phyloP scores from a whole-genome alignment of 2,329 filamentous ascomycete genomes.

The Hyphodiscus sp. region DNA sequence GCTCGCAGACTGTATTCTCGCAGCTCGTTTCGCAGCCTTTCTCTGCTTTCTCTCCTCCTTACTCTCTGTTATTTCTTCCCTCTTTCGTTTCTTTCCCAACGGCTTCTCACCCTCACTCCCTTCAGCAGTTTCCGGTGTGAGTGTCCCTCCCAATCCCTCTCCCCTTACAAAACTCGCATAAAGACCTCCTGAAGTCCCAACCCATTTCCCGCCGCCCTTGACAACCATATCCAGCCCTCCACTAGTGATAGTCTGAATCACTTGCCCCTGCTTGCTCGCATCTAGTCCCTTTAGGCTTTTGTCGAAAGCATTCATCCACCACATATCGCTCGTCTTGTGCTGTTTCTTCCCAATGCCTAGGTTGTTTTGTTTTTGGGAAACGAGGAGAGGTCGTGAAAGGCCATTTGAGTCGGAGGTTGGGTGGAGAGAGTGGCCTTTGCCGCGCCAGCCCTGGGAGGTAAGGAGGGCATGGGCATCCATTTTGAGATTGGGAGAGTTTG shows the following conservation, averaged over 20 bases:
- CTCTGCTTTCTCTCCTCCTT: constrained; percentile 32
- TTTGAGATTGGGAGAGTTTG: background rate
- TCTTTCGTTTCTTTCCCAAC: constrained; percentile 13
- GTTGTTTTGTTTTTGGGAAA: constrained; percentile 75
- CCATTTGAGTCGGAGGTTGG: constrained; percentile 65
- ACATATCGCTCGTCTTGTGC: constrained; percentile 66
- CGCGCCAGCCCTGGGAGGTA: constrained; percentile 82
- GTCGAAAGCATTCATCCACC: constrained; percentile 96
- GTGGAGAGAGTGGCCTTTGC: constrained; percentile 82
- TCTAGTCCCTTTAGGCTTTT: constrained; percentile 78
- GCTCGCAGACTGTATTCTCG: constrained; percentile 12
- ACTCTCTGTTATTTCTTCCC: constrained; percentile 25
- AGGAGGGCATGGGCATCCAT: constrained; percentile 87
- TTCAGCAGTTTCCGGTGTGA: constrained; percentile 31
- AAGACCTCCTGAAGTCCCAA: constrained; percentile 48
- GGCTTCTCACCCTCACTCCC: constrained; percentile 5
- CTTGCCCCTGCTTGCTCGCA: constrained; percentile 47
- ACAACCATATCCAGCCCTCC: constrained; percentile 51
- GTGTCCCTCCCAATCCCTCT: constrained; percentile 67
- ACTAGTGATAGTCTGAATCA: constrained; percentile 49
- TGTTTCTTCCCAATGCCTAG: constrained; percentile 76
- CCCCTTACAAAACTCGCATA: constrained; percentile 84
- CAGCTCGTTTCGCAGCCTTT: constrained; percentile 33
- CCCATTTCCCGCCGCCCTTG: constrained; percentile 49
- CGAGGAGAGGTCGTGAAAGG: constrained; percentile 74